Evolutionary conservation across 2,329 filamentous ascomycete genomes (phyloP).

Genomic region (Aspergillus pseudoglaucus): DNA sequence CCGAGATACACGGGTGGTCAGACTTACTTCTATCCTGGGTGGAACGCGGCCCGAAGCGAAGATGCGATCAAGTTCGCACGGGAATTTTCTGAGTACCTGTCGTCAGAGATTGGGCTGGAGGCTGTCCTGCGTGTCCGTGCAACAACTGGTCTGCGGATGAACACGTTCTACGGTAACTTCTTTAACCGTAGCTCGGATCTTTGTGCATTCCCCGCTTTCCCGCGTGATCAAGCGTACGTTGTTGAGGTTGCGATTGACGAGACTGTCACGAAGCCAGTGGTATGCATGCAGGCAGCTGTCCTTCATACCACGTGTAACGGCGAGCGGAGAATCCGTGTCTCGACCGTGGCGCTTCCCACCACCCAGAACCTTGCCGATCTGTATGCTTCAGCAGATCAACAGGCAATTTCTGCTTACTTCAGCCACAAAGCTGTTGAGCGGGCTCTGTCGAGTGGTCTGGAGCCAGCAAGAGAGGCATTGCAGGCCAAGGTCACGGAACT

Average conservation of each 20-base stretch:
- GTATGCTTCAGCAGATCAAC: conserved; percentile 91
- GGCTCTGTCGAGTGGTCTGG: conserved; percentile 75
- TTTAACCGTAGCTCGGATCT: conserved; percentile 98
- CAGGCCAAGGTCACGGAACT: conserved; percentile 90
- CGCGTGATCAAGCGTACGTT: conserved; percentile 93
- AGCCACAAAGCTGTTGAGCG: conserved; percentile 96
- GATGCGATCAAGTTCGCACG: conserved; percentile 97
- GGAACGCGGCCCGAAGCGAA: conserved; percentile 88
- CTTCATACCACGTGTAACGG: conserved; percentile 97
- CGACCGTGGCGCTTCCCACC: conserved; percentile 88
- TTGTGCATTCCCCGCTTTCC: conserved; percentile 96
- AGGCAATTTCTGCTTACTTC: conserved; percentile 88
- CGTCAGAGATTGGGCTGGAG: conserved; percentile 90
- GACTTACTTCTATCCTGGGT: conserved; percentile 97
- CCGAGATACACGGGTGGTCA: conserved; percentile 95
- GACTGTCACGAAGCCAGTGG: conserved; percentile 80
- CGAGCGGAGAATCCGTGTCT: conserved; percentile 86
- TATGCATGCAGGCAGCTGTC: conserved; percentile 89
- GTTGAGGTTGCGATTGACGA: conserved; percentile 98
- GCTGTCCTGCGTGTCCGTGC: conserved; percentile 92
- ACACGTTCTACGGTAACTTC: conserved; percentile 98
- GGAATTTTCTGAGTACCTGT: conserved; percentile 96
- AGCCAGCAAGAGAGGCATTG: conserved; percentile 82
- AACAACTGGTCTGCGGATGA: conserved; percentile 91
- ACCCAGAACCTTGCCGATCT: conserved; percentile 85